phyloP scores from a whole-genome alignment of 192 early-diverging fungal species.

The Coemansia sp. region DNA sequence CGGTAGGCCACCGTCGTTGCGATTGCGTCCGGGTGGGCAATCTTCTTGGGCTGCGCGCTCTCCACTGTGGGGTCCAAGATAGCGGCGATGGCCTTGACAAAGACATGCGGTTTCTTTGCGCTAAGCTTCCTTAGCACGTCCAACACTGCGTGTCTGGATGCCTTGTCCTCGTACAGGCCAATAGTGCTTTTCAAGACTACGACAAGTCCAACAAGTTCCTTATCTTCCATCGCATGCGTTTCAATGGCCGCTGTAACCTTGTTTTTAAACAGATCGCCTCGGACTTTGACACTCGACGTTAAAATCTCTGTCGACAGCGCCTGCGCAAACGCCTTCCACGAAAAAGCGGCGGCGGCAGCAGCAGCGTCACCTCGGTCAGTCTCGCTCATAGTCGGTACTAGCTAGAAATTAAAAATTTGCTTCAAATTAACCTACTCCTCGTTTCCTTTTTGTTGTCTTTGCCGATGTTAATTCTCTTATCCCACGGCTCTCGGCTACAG shows the following conservation, averaged over 20 bases:
- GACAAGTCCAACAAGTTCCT: conserved; percentile 45
- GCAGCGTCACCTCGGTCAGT: not conserved
- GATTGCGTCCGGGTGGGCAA: conserved; percentile 28
- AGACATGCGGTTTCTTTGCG: conserved; percentile 57
- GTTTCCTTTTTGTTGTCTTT: too few species aligned
- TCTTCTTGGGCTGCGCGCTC: conserved; percentile 47
- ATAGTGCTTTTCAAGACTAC: conserved; percentile 60
- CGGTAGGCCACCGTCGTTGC: conserved; percentile 58
- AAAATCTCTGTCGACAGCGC: conserved; percentile 54
- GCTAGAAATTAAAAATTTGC: not conserved
- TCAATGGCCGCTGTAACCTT: conserved; percentile 40
- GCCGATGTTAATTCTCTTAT: too few species aligned
- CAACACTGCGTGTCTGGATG: conserved; percentile 62
- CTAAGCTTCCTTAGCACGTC: conserved; percentile 60
- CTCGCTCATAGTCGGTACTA: conserved; percentile 14
- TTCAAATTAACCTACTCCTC: too few species aligned
- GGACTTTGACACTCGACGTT: conserved; percentile 55
- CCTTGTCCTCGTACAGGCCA: conserved; percentile 67
- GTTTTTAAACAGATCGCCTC: conserved; percentile 53
- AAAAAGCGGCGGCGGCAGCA: conserved; percentile 17
- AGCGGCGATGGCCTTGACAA: conserved; percentile 58
- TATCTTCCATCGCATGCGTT: conserved; percentile 35
- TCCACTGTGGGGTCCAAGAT: conserved; percentile 50
- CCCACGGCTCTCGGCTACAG: too few species aligned
- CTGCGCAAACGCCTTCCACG: conserved; percentile 62